A percentile compares a stretch with the other conserved stretches of the same genome.
Conservation (phyloP, 2,329 filamentous ascomycete species). For the Aspergillus ruber region DNA sequence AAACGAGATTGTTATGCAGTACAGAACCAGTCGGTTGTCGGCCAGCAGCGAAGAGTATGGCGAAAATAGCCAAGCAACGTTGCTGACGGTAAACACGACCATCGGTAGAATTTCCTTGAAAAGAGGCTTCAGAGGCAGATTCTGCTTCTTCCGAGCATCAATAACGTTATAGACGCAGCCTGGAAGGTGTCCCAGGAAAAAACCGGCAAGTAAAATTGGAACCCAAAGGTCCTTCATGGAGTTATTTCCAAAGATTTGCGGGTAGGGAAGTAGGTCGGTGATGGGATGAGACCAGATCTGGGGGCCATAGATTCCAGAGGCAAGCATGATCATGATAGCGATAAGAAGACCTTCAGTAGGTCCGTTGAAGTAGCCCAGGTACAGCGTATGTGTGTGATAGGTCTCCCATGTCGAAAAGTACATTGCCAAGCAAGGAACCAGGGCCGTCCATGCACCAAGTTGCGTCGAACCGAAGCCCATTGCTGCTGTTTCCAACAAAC, state of each 20-base stretch:
- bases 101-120: conserved; percentile 95
- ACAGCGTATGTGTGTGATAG: conserved; percentile 95
- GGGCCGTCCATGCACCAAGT: conserved; percentile 81
- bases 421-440: conserved; percentile 91
- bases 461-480: conserved; percentile 84
- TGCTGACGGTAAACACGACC: conserved; percentile 67
- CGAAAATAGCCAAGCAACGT: conserved; percentile 80
- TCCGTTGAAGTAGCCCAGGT: conserved; percentile 93
- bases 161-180: conserved; percentile 85
- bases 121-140: conserved; percentile 69
- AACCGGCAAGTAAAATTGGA: conserved; percentile 58
- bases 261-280: conserved; percentile 60
- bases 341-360: conserved; percentile 93
- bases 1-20: conserved; percentile 90
- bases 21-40: conserved; percentile 84
- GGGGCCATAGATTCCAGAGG: conserved; percentile 82
- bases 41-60: conserved; percentile 74
- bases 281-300: conserved; percentile 77
- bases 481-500: conserved; percentile 81
- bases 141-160: conserved; percentile 63
- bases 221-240: conserved; percentile 89
- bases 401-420: conserved; percentile 99
- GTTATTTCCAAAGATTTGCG: conserved; percentile 59
- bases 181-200: conserved; percentile 71
- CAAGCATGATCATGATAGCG: conserved; percentile 75